Conservation (phyloP, 208 protist genomes). For the Leishmania guyanensis region DNA sequence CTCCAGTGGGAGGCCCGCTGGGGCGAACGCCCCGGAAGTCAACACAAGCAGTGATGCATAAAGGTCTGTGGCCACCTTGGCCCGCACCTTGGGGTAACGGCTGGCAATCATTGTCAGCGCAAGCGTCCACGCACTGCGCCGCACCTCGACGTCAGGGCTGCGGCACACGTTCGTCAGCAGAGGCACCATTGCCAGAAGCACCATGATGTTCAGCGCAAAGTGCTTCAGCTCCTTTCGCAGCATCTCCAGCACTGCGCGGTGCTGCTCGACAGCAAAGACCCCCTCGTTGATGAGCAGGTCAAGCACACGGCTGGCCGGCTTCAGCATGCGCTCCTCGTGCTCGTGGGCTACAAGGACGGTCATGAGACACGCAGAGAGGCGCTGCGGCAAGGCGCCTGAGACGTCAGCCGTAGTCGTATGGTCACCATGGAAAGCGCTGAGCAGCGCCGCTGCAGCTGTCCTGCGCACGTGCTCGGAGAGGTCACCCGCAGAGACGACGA, state of each 20-base stretch:
- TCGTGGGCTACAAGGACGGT: conserved; percentile 46
- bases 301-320: conserved; percentile 70
- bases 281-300: conserved; percentile 66
- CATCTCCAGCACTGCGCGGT: conserved; percentile 54
- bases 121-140: conserved; percentile 61
- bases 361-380: conserved; percentile 62
- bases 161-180: conserved; percentile 74
- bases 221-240: conserved; percentile 74
- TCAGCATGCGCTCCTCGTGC: conserved; percentile 80
- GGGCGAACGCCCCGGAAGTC: conserved; percentile 28
- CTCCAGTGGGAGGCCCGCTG: conserved; percentile 12
- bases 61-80: conserved; percentile 77
- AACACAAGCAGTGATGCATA: conserved; percentile 87
- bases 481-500: conserved; percentile 85
- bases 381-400: conserved; percentile 15
- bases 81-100: conserved; percentile 92
- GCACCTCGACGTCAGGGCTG: conserved; percentile 48
- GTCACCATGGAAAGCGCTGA: conserved; percentile 38
- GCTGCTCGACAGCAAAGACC: conserved; percentile 47
- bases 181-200: conserved; percentile 72
- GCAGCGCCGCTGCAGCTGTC: conserved; percentile 66
- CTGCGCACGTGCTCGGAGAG: conserved; percentile 80
- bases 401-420: background rate
- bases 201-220: conserved; percentile 74
- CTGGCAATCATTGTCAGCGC: conserved; percentile 87